Percentiles rank a stretch among this genome's conserved stretches.
Evolutionary conservation across 352 stramenopile species (phyloP).

Genomic region (Thalassiosira ordinaria): DNA sequence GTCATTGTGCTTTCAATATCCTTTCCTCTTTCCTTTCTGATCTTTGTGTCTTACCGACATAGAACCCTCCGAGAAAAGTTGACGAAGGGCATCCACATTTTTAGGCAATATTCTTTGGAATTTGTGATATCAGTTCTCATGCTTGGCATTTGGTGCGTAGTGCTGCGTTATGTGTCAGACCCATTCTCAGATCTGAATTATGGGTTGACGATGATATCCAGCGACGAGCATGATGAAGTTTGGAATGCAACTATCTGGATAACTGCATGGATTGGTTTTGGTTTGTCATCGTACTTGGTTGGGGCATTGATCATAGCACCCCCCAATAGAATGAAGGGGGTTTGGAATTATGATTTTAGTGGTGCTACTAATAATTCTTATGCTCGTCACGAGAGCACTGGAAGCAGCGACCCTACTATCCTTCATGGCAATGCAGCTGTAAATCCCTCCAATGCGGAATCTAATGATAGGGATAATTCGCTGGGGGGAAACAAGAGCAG

Average conservation of each 20-base stretch:
- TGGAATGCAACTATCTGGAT: slow-evolving; percentile 55
- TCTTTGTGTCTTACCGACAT: slow-evolving; percentile 48
- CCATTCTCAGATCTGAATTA: slow-evolving; percentile 36
- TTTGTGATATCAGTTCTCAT: slow-evolving; percentile 33
- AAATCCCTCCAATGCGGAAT: background rate
- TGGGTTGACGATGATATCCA: slow-evolving; percentile 16
- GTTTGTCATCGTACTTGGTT: slow-evolving; percentile 37
- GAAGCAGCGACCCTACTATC: slow-evolving; percentile 3
- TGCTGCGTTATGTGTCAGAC: slow-evolving; percentile 42
- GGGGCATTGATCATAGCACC: slow-evolving; percentile 40
- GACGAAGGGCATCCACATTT: slow-evolving; percentile 28
- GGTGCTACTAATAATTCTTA: background rate
- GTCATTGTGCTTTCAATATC: slow-evolving; percentile 35
- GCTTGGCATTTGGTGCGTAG: slow-evolving; percentile 40
- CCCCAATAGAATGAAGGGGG: slow-evolving; percentile 22
- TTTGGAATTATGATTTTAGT: slow-evolving; percentile 1
- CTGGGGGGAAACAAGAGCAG: slow-evolving; percentile 25
- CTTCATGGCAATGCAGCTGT: slow-evolving; percentile 5
- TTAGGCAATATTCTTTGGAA: too few relatives aligned
- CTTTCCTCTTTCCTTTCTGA: slow-evolving; percentile 25
- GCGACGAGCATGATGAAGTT: slow-evolving; percentile 21
- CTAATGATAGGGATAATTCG: background rate
- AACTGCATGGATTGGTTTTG: slow-evolving; percentile 36
- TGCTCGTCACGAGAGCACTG: background rate
- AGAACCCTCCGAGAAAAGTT: slow-evolving; percentile 32